Conservation (phyloP, 306 rosid species). For the Vicia sativa region DNA sequence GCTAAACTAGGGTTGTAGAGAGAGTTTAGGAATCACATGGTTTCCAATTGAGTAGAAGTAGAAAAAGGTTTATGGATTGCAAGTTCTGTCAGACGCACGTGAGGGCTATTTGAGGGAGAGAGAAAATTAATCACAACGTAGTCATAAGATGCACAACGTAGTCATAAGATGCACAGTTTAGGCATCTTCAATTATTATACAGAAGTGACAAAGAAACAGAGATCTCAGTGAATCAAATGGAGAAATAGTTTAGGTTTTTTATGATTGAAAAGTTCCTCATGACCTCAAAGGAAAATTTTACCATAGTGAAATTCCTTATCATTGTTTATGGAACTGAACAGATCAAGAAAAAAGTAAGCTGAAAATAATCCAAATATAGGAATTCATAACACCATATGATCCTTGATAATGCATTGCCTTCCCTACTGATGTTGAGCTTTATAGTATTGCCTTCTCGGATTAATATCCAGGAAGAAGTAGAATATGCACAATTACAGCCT, state of each 20-base stretch:
- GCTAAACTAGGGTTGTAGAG: background rate
- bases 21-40: background rate
- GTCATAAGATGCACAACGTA: background rate
- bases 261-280: background rate
- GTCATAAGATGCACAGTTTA: background rate
- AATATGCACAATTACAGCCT: conserved; percentile 17
- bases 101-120: background rate
- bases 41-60: too few species aligned
- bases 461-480: conserved; percentile 7
- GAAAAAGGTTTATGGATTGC: too few species aligned
- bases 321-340: background rate
- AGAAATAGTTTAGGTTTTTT: conserved; percentile 14
- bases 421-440: conserved; percentile 6
- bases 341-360: conserved; percentile 2
- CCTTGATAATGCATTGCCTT: conserved; percentile 15
- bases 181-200: conserved; percentile 15
- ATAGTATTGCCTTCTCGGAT: conserved; percentile 5
- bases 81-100: too few species aligned
- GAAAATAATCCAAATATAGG: conserved; percentile 3
- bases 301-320: background rate
- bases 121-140: background rate
- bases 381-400: conserved; percentile 14
- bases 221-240: conserved; percentile 1
- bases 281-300: conserved; percentile 19
- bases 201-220: background rate